Evolutionary conservation across 2,329 filamentous ascomycete genomes (phyloP).

Genomic region (Monilinia fructicola): DNA sequence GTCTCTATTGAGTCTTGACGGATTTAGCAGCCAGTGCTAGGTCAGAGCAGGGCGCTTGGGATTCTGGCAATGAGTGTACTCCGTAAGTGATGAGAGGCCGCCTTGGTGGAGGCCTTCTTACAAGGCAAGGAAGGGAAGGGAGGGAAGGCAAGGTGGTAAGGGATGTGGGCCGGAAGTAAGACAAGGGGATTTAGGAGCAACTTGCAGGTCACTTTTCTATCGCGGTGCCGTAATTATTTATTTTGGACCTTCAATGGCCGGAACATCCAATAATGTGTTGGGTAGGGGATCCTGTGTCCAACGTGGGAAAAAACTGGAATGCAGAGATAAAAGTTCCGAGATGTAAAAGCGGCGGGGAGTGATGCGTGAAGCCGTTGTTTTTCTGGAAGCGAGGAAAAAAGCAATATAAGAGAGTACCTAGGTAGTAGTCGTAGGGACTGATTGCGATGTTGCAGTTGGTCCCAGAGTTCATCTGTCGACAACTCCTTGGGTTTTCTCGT

Average conservation of each 20-base stretch:
- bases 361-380: conserved; percentile 10
- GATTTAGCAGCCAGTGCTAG: conserved; percentile 24
- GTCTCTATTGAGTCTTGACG: conserved; percentile 21
- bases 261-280: conserved; percentile 1
- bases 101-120: conserved; percentile 8
- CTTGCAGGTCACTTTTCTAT: not conserved
- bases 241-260: conserved; percentile 2
- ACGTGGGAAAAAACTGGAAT: conserved; percentile 10
- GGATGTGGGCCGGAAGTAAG: conserved; percentile 20
- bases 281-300: conserved; percentile 4
- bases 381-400: conserved; percentile 10
- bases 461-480: not conserved
- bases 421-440: not conserved
- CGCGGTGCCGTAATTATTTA: conserved; percentile 11
- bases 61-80: conserved; percentile 16
- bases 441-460: not conserved
- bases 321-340: conserved; percentile 18
- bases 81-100: conserved; percentile 24
- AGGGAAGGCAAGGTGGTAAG: conserved; percentile 4
- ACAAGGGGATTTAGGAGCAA: conserved; percentile 7
- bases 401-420: not conserved
- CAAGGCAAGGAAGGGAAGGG: conserved; percentile 17
- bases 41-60: conserved; percentile 24
- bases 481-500: not conserved
- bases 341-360: conserved; percentile 17